Evolutionary conservation across 805 yeast species (phyloP).

Genomic region (Kuraishia ogatae): DNA sequence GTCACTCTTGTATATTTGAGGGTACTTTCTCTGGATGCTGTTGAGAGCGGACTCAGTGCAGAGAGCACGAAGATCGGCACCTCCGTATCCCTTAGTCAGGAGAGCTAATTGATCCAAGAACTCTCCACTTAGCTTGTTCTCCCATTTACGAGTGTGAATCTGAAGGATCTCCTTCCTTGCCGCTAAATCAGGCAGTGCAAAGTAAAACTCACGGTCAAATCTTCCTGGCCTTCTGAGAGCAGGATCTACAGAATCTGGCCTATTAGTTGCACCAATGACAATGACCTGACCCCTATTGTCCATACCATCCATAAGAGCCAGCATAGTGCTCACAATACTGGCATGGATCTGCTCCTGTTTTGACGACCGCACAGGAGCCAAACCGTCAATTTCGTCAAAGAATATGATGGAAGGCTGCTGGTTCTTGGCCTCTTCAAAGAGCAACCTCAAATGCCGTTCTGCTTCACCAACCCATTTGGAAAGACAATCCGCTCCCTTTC

Average conservation of each 20-base stretch:
- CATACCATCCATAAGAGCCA: slow-evolving; percentile 99
- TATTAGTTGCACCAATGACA: slow-evolving; percentile 94
- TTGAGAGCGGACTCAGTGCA: slow-evolving; percentile 94
- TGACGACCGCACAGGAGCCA: slow-evolving; percentile 95
- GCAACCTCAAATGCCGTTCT: slow-evolving; percentile 80
- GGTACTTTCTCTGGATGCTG: slow-evolving; percentile 85
- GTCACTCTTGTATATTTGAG: slow-evolving; percentile 77
- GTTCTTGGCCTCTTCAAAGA: slow-evolving; percentile 93
- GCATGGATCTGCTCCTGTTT: slow-evolving; percentile 99
- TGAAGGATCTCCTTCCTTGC: slow-evolving; percentile 73
- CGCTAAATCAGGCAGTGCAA: slow-evolving; percentile 79
- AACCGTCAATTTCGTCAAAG: slow-evolving; percentile 96
- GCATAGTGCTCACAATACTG: slow-evolving; percentile 86
- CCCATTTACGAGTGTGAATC: slow-evolving; percentile 89
- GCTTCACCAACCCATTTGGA: slow-evolving; percentile 99
- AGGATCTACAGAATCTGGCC: slow-evolving; percentile 98
- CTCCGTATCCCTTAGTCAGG: slow-evolving; percentile 93
- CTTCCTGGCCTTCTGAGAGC: slow-evolving; percentile 96
- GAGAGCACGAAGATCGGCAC: slow-evolving; percentile 90
- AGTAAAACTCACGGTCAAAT: slow-evolving; percentile 93
- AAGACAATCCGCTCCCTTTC: slow-evolving; percentile 95
- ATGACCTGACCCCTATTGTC: slow-evolving; percentile 97
- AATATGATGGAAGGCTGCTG: slow-evolving; percentile 95
- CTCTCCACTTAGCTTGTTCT: slow-evolving; percentile 50
- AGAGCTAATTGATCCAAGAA: slow-evolving; percentile 64